Base-by-base conservation (phyloP, 192 early-diverging fungal genomes). In the Gryganskiella cystojenkinii region DNA sequence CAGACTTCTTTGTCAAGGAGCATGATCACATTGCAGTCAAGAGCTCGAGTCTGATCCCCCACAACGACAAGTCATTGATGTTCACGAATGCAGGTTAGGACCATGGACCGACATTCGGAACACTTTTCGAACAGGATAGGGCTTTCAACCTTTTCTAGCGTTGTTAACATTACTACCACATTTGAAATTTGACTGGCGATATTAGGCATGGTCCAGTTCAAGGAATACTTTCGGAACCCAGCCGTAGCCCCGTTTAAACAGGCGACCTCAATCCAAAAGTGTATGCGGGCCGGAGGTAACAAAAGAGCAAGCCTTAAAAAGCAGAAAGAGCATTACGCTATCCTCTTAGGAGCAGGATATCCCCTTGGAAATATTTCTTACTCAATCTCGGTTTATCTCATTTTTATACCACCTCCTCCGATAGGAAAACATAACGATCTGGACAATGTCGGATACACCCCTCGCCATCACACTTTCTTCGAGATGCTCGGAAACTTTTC, bases 401-500 rank as follows among this genome's bases (percentile, higher is more conserved):
- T n/a, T n/a, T n/a, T n/a, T n/a, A n/a, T n/a, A n/a, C n/a, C n/a
- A n/a, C n/a, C n/a, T n/a, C n/a, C n/a, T n/a, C n/a, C n/a, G n/a
- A 24, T 42, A 82, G 81, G 86, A 22, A 88, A 88, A 42, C 87
- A 89, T 63, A 89, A 89, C 22, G 88, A 89, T 57, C 67, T 89
- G 5, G 88, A 89, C 57, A 87, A 89, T 69, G 88, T 89, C 7
- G 88, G 88, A n/a, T 84, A 80, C 61, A 89, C 88, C 4, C 82
- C 84, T 31, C 84, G 87, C 8, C 89, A 90, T 64, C 89, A 90
- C 54, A 90, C 89, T 2, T 87, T 88, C 45, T 90, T 90, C 70
- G 89, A 90, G 66, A 90, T 90, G 89, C 64, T 90, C 22, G 89
- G 89, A 10, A 87, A 87, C 40, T 90, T 90, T 70, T 87, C 87